phyloP scores from a whole-genome alignment of 495 filamentous ascomycete genomes.

The Aspergillus heteromorphus region DNA sequence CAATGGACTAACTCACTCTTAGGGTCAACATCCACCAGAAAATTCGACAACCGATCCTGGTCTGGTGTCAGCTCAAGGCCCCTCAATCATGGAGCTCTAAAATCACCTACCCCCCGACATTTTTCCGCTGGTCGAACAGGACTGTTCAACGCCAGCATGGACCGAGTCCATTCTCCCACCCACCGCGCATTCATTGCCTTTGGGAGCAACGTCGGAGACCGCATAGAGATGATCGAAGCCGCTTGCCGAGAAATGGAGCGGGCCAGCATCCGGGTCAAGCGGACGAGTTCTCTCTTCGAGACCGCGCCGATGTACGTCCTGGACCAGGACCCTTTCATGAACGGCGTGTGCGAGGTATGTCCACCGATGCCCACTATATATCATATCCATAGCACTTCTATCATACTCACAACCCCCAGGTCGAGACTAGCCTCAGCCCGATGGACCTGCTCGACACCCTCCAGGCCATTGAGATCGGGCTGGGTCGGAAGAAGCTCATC shows the following conservation, averaged over 20 bases:
- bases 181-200: constrained; percentile 77
- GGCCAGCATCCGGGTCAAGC: constrained; percentile 63
- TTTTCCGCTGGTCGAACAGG: constrained; percentile 21
- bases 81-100: constrained; percentile 4
- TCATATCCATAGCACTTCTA: background rate
- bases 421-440: constrained; percentile 74
- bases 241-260: constrained; percentile 72
- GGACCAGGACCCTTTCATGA: constrained; percentile 83
- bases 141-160: constrained; percentile 23
- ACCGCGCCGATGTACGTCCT: constrained; percentile 94
- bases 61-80: background rate
- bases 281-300: constrained; percentile 88
- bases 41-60: background rate
- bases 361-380: background rate
- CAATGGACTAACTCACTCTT: background rate
- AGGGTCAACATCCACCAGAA: background rate
- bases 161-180: constrained; percentile 13
- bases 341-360: constrained; percentile 85
- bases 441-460: constrained; percentile 70
- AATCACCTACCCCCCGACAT: constrained; percentile 3
- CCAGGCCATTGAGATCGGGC: constrained; percentile 70
- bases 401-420: constrained; percentile 41
- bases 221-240: constrained; percentile 72
- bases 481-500: constrained; percentile 77
- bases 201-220: constrained; percentile 90